Conservation (phyloP, 805 yeast species). For the Zygotorulaspora sp. region DNA sequence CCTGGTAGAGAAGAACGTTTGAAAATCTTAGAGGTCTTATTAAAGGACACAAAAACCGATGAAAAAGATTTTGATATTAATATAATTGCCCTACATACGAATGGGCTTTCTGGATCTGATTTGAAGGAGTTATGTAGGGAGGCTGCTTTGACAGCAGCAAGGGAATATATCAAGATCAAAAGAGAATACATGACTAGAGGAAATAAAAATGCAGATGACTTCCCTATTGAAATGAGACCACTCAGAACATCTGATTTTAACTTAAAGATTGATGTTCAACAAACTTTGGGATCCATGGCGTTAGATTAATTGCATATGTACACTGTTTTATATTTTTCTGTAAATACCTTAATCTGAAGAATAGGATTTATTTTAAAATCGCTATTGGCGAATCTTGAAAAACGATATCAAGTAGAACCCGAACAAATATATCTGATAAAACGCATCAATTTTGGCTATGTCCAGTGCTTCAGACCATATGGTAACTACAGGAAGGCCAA, state of each 20-base stretch:
- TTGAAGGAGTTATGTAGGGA: slow-evolving; percentile 86
- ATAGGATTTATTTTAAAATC: too few species aligned
- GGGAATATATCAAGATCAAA: slow-evolving; percentile 73
- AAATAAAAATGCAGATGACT: slow-evolving; percentile 26
- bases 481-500: slow-evolving; percentile 61
- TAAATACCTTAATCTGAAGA: too few species aligned
- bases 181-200: slow-evolving; percentile 36
- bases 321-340: not conserved
- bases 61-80: slow-evolving; percentile 51
- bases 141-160: slow-evolving; percentile 84
- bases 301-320: slow-evolving; percentile 17
- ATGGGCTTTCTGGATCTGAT: slow-evolving; percentile 86
- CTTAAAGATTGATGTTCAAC: slow-evolving; percentile 22
- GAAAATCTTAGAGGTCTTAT: slow-evolving; percentile 63
- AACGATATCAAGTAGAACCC: too few species aligned
- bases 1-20: slow-evolving; percentile 67
- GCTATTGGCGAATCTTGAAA: too few species aligned
- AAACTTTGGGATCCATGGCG: slow-evolving; percentile 21
- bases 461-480: slow-evolving; percentile 36
- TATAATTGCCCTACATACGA: slow-evolving; percentile 56
- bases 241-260: slow-evolving; percentile 61
- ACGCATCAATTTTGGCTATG: too few species aligned
- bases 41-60: slow-evolving; percentile 62
- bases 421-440: too few species aligned
- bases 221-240: slow-evolving; percentile 52